A percentile compares a stretch with the other conserved stretches of the same genome.
Conservation (phyloP, 208 protist genomes). For the Naegleria lovaniensis region DNA sequence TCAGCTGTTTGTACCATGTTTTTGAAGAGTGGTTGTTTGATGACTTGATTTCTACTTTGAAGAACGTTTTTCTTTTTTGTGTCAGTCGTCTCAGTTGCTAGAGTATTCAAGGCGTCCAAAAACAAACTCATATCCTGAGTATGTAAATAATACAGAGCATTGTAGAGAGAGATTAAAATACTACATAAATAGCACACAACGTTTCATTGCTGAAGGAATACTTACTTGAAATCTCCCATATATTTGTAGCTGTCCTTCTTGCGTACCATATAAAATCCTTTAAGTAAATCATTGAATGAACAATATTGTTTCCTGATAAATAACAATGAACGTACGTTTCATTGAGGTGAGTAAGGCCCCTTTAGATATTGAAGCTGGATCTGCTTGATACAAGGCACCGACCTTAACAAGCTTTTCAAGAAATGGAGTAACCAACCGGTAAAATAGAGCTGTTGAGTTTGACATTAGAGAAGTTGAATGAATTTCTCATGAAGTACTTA, state of each 20-base stretch:
- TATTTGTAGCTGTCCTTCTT: background rate
- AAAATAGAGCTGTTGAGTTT: background rate
- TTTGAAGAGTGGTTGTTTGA: background rate
- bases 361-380: background rate
- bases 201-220: background rate
- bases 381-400: background rate
- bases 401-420: background rate
- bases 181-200: background rate
- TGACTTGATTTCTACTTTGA: background rate
- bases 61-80: background rate
- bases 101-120: background rate
- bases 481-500: background rate
- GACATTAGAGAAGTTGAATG: too few species aligned
- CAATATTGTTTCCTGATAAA: background rate
- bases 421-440: background rate
- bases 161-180: background rate
- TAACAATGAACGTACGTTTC: background rate
- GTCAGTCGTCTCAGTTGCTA: background rate
- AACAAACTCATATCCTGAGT: background rate
- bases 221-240: background rate
- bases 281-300: background rate
- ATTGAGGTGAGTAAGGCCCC: background rate
- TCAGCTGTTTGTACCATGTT: background rate
- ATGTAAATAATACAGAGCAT: background rate
- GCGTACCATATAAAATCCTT: background rate